Evolutionary conservation across 139 green algal species (phyloP).

Genomic region (Ulvella scutata): DNA sequence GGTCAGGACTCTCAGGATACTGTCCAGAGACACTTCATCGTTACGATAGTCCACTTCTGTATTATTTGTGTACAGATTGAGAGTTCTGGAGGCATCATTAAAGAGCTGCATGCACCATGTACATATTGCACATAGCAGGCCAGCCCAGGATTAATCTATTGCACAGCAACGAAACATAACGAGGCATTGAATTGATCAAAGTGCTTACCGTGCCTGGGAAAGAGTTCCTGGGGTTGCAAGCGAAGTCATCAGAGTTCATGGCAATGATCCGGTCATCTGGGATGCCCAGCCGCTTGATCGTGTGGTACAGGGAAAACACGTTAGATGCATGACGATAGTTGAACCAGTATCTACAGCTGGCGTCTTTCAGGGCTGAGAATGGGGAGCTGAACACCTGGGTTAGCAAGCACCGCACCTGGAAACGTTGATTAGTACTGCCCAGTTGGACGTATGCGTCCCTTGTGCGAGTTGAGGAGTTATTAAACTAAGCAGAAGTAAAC

Average conservation of each 20-base stretch:
- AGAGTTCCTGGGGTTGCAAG: constrained; percentile 76
- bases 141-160: neutral
- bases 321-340: constrained; percentile 80
- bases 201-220: constrained; percentile 23
- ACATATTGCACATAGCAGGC: neutral
- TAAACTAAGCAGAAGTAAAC: too few species aligned
- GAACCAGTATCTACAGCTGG: constrained; percentile 43
- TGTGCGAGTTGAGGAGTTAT: too few species aligned
- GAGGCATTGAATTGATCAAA: too few species aligned
- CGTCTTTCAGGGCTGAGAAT: neutral
- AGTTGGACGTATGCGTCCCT: constrained; percentile 52
- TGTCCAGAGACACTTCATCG: constrained; percentile 75
- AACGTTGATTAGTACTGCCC: constrained; percentile 56
- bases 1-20: constrained; percentile 71
- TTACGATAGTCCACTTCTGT: constrained; percentile 87
- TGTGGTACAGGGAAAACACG: constrained; percentile 57
- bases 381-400: neutral
- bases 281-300: constrained; percentile 68
- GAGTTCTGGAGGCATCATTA: constrained; percentile 35
- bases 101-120: constrained; percentile 24
- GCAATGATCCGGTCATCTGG: constrained; percentile 87
- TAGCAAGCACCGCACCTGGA: neutral
- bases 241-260: constrained; percentile 80
- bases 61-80: constrained; percentile 66
- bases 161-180: too few species aligned